phyloP scores from a whole-genome alignment of 768 basidiomycete genomes.

The Mycena alexandri region DNA sequence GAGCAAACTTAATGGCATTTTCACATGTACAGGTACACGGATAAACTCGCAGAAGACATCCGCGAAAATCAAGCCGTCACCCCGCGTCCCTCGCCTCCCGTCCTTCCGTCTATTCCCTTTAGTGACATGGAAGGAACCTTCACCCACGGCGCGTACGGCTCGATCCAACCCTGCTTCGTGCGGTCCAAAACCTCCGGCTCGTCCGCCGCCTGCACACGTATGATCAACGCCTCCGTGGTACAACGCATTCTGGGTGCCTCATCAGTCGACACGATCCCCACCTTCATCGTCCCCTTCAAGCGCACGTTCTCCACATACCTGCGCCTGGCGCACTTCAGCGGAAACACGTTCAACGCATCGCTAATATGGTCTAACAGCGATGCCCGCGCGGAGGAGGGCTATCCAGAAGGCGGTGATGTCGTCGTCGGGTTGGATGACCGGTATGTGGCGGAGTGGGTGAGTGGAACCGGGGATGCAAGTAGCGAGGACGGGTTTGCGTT shows the following conservation, averaged over 20 bases:
- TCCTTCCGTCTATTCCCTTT: slow-evolving; percentile 41
- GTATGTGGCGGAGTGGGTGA: slow-evolving; percentile 56
- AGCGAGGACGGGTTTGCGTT: slow-evolving; percentile 53
- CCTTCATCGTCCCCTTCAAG: slow-evolving; percentile 51
- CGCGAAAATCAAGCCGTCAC: slow-evolving; percentile 40
- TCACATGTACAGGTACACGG: slow-evolving; percentile 44
- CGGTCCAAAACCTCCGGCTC: not conserved
- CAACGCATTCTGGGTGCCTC: slow-evolving; percentile 44
- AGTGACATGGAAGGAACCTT: slow-evolving; percentile 44
- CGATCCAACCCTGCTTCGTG: slow-evolving; percentile 50
- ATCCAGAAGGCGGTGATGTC: slow-evolving; percentile 44
- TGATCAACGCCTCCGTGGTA: slow-evolving; percentile 43
- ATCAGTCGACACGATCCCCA: slow-evolving; percentile 38
- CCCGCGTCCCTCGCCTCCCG: slow-evolving; percentile 42
- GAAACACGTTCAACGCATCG: slow-evolving; percentile 55
- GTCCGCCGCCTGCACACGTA: slow-evolving; percentile 37
- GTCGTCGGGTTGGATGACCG: slow-evolving; percentile 50
- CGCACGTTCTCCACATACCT: slow-evolving; percentile 53
- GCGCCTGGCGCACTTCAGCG: slow-evolving; percentile 53
- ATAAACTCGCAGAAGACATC: slow-evolving; percentile 40
- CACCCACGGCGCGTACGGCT: slow-evolving; percentile 52
- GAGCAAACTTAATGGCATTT: not conserved
- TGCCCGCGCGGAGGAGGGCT: slow-evolving; percentile 45
- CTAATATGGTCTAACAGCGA: slow-evolving; percentile 53
- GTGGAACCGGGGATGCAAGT: slow-evolving; percentile 33